Base-by-base conservation (phyloP, 2,329 filamentous ascomycete species). In the Didymella lethalis region DNA sequence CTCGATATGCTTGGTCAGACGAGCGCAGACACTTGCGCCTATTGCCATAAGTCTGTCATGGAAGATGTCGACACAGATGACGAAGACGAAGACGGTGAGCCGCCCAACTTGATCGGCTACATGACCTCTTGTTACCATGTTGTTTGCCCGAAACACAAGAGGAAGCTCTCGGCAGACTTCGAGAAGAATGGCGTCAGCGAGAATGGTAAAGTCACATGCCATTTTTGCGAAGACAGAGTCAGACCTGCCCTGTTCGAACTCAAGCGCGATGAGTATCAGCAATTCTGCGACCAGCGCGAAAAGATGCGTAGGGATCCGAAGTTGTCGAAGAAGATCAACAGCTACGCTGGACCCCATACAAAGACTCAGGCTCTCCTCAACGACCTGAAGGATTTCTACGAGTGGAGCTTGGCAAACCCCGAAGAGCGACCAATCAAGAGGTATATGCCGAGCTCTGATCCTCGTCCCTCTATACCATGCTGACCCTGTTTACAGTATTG, bases 111-210 rank as follows among this genome's bases (percentile, higher is more conserved):
- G 36, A 80, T 94, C 61, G 92, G 90, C 16, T 88, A 88, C 71
- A 91, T 97, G 83, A 92, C 93, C 2, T 87, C 91, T 0, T 98
- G 95, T 75, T 93, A 90, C 71, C 93, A 98, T 71, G 82, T 97
- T 25, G 80, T 97, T 55, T 99, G 95, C 74, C 84, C 86, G 1
- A 81, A 83, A 29, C 97, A 94, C 77, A 86, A 92, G 64, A 82
- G 82, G 34, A 75, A 76, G 8, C 88, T 90, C 74, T 83, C 85
- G 61, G 78, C 84, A 45, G 80, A 85, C 14, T 82, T 86, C 61
- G 79, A 79, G 65, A 78, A 53, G 55, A 79, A 57, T 53, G 75
- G 54, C 54, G 77, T 60, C 54, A n/a, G 18, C 36, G 74, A 64
- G 62, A 82, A 83, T 59, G 79, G 81, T 41, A 78, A 79, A 29